These are phyloP conservation scores for Penstemon eatonii DNA, from an alignment of 257 asterid genomes.

Conservation along the genomic window DNA sequence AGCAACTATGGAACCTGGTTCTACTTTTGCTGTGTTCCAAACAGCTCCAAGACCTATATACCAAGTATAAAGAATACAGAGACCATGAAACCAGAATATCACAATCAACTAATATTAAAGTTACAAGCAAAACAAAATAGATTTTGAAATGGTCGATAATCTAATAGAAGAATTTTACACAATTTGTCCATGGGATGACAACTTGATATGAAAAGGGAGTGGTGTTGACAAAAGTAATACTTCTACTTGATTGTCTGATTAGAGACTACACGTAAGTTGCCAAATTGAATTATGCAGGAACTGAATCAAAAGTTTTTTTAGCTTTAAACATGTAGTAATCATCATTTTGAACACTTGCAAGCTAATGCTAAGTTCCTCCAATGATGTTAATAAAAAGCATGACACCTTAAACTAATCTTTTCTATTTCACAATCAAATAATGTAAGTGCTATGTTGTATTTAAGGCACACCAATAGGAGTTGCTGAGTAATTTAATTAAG, in stretches of 20 bases:
- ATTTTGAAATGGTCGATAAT: neutral
- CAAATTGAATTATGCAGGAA: neutral
- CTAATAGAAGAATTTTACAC: neutral
- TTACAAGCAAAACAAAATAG: neutral
- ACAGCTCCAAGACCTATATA: conserved; percentile 95
- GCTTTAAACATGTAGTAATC: neutral
- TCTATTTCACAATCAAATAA: neutral
- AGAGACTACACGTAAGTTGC: neutral
- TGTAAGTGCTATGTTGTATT: neutral
- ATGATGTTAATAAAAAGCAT: neutral
- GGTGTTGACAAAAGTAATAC: neutral
- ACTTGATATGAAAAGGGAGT: neutral
- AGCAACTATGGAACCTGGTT: conserved; percentile 92
- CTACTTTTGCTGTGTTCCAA: conserved; percentile 99
- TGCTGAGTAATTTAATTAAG: neutral
- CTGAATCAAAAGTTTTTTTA: neutral
- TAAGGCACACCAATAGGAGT: neutral
- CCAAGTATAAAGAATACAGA: conserved; percentile 14
- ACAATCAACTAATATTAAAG: neutral
- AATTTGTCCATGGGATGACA: neutral
- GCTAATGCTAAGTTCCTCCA: neutral
- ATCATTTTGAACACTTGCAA: neutral
- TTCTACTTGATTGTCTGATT: neutral
- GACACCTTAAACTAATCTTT: neutral
- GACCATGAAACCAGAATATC: neutral